Conservation (phyloP, 208 protist genomes). For the Leishmania lainsoni region DNA sequence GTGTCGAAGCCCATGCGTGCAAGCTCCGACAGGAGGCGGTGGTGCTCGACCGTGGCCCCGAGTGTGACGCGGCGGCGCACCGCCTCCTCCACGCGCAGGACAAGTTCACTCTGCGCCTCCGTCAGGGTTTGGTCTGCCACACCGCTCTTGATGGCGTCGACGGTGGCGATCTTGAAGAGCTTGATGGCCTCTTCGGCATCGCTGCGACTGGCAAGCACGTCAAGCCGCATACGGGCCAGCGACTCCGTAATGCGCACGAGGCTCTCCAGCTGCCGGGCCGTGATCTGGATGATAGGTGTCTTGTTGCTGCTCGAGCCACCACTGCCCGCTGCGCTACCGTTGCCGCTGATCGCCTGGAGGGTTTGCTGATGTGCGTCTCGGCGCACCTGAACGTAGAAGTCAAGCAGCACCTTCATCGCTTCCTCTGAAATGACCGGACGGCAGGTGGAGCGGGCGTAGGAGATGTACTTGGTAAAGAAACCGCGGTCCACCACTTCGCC, state of each 20-base stretch:
- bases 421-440: conserved; percentile 92
- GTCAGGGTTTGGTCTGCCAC: conserved; percentile 78
- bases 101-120: conserved; percentile 82
- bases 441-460: conserved; percentile 91
- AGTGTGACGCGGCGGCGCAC: conserved; percentile 82
- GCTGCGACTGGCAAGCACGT: conserved; percentile 76
- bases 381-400: conserved; percentile 97
- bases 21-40: conserved; percentile 78
- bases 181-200: conserved; percentile 96
- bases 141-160: conserved; percentile 92
- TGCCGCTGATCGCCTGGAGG: conserved; percentile 49
- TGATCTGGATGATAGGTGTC: conserved; percentile 94
- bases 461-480: conserved; percentile 97
- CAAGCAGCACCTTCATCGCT: conserved; percentile 91
- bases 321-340: conserved; percentile 3
- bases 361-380: conserved; percentile 78
- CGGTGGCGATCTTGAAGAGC: conserved; percentile 95
- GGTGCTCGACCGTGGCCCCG: conserved; percentile 86
- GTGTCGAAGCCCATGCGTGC: conserved; percentile 84
- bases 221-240: conserved; percentile 96
- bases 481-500: conserved; percentile 51
- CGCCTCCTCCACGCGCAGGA: conserved; percentile 86
- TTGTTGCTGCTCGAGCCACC: conserved; percentile 33
- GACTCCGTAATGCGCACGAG: conserved; percentile 98
- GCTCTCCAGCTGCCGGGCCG: conserved; percentile 95